A percentile compares a stretch with the other conserved stretches of the same genome.
phyloP scores from a whole-genome alignment of 805 yeast species.

The Diddensiella caesifluorescens region DNA sequence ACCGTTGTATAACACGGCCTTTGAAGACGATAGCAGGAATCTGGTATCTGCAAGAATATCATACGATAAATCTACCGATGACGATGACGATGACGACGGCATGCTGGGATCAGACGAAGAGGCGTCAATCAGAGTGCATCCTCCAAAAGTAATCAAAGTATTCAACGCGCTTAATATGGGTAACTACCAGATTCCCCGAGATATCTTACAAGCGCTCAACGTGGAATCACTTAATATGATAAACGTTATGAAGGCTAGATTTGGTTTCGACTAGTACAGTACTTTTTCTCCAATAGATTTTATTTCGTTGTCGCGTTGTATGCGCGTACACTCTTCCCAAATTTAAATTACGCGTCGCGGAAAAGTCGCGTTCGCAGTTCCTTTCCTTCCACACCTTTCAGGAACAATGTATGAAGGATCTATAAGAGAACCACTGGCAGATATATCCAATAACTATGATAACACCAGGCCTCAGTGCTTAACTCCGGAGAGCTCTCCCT shows the following conservation, averaged over 20 bases:
- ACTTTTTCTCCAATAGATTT: background rate
- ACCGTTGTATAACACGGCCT: constrained; percentile 10
- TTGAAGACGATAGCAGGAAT: constrained; percentile 6
- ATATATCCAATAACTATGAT: no score
- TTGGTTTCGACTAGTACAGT: background rate
- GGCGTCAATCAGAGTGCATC: background rate
- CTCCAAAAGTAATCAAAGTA: constrained; percentile 8
- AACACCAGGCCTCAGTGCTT: no score
- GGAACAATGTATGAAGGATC: no score
- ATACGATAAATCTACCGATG: constrained; percentile 1
- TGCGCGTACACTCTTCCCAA: no score
- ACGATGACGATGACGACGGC: constrained; percentile 4
- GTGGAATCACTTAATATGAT: background rate
- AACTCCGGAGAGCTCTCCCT: no score
- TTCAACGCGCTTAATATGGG: constrained; percentile 2
- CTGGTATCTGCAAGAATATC: background rate
- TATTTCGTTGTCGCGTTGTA: no score
- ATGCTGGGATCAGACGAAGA: constrained; percentile 6
- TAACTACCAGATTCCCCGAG: constrained; percentile 5
- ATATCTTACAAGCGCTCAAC: constrained; percentile 1
- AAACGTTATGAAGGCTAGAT: constrained; percentile 1
- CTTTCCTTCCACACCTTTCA: no score
- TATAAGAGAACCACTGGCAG: no score
- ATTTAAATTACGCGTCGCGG: no score
- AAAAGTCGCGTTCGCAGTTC: no score